Evolutionary conservation across 1,284 basidiomycete genomes (phyloP).

Genomic region (Trichosporon inkin): DNA sequence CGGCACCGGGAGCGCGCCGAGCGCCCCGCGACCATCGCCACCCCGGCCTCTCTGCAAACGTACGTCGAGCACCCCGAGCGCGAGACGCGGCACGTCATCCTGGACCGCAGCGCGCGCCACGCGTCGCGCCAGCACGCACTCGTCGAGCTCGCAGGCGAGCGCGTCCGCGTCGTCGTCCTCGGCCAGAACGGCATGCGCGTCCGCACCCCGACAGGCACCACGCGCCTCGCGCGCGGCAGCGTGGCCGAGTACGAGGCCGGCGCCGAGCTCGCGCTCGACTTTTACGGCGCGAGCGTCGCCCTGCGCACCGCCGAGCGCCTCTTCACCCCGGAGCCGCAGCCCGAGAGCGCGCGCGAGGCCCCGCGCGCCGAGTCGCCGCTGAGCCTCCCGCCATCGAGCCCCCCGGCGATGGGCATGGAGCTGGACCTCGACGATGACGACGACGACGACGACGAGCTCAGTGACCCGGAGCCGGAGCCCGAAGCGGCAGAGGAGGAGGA

Average conservation of each 20-base stretch:
- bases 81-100: constrained; percentile 29
- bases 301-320: constrained; percentile 18
- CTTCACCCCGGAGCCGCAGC: constrained; percentile 13
- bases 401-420: constrained; percentile 15
- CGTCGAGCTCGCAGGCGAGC: constrained; percentile 28
- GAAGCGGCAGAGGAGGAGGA: constrained; percentile 10
- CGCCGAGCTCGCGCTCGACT: constrained; percentile 33
- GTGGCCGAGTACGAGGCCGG: constrained; percentile 13
- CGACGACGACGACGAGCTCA: constrained; percentile 17
- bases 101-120: constrained; percentile 41
- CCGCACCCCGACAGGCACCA: neutral
- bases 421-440: constrained; percentile 20
- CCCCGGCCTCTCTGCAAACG: neutral
- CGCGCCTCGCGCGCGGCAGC: constrained; percentile 13
- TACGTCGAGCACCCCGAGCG: constrained; percentile 16
- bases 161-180: constrained; percentile 37
- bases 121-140: constrained; percentile 44
- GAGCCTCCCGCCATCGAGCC: constrained; percentile 24
- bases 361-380: constrained; percentile 12
- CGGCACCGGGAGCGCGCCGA: constrained; percentile 28
- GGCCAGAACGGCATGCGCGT: constrained; percentile 49
- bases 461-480: constrained; percentile 14
- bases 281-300: constrained; percentile 39
- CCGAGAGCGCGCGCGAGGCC: neutral
- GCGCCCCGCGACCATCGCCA: constrained; percentile 4